Percentiles rank a stretch among this genome's conserved stretches.
These are phyloP conservation scores for Mucor plumbeus DNA, from an alignment of 371 early-diverging fungal species.

Conservation along the genomic window DNA sequence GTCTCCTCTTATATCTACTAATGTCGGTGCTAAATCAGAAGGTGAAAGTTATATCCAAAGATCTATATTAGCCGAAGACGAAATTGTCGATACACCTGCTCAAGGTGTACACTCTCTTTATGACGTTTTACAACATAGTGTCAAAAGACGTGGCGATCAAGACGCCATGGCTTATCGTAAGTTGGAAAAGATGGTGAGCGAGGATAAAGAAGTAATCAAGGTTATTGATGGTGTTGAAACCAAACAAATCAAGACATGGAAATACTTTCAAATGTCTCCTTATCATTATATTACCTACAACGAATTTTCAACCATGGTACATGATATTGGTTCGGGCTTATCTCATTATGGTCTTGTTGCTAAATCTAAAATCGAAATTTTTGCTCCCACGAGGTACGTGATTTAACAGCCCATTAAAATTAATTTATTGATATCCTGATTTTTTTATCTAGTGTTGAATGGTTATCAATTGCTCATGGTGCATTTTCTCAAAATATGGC, in stretches of 20 bases:
- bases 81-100: conserved; percentile 56
- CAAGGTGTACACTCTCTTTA: conserved; percentile 71
- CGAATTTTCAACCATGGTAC: conserved; percentile 55
- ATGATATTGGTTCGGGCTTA: conserved; percentile 72
- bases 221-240: no score
- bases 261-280: conserved; percentile 74
- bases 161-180: conserved; percentile 70
- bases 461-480: conserved; percentile 45
- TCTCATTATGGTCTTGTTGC: conserved; percentile 62
- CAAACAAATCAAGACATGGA: conserved; percentile 78
- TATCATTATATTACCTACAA: conserved; percentile 60
- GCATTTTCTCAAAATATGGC: conserved; percentile 62
- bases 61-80: conserved; percentile 57
- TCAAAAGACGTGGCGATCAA: conserved; percentile 48
- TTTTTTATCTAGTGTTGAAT: conserved; percentile 25
- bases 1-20: conserved; percentile 5
- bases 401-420: not conserved
- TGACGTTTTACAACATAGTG: conserved; percentile 68
- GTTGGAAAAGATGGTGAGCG: conserved; percentile 70
- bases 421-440: no score
- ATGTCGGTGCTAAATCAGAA: conserved; percentile 8
- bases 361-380: conserved; percentile 70
- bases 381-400: conserved; percentile 72
- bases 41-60: conserved; percentile 62
- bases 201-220: conserved; percentile 59